Percentiles rank a stretch among this genome's conserved stretches.
Conservation (phyloP, 2,329 filamentous ascomycete genomes). For the Venturia carpophila region DNA sequence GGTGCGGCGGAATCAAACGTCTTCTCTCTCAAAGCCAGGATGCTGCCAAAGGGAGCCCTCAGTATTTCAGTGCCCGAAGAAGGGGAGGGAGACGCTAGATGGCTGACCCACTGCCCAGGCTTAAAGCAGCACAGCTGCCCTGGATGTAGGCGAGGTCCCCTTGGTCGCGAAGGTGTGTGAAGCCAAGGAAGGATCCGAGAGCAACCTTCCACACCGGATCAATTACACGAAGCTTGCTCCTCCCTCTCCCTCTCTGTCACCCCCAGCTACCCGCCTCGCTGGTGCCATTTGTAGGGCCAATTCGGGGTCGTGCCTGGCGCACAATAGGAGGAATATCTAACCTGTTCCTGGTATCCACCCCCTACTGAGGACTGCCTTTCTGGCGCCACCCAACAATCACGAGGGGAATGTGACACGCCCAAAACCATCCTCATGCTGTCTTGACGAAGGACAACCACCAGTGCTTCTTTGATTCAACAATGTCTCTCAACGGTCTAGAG, state of each 20-base stretch:
- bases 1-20: neutral
- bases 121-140: no score
- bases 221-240: neutral
- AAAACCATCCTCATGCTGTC: conserved; percentile 2
- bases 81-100: neutral
- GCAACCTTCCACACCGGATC: neutral
- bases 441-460: neutral
- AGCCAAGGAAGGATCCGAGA: no score
- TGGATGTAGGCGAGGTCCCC: no score
- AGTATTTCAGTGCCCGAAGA: neutral
- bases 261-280: neutral
- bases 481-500: conserved; percentile 97
- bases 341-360: no score
- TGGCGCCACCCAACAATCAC: conserved; percentile 5
- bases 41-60: neutral
- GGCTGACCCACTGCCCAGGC: no score
- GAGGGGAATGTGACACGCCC: neutral
- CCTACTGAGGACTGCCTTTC: neutral
- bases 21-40: neutral
- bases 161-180: no score
- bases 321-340: neutral
- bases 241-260: neutral
- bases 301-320: neutral
- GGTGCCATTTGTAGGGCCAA: no score
- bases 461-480: conserved; percentile 34